phyloP scores from a whole-genome alignment of 2,329 filamentous ascomycete species.

The Metarhizium brunneum region DNA sequence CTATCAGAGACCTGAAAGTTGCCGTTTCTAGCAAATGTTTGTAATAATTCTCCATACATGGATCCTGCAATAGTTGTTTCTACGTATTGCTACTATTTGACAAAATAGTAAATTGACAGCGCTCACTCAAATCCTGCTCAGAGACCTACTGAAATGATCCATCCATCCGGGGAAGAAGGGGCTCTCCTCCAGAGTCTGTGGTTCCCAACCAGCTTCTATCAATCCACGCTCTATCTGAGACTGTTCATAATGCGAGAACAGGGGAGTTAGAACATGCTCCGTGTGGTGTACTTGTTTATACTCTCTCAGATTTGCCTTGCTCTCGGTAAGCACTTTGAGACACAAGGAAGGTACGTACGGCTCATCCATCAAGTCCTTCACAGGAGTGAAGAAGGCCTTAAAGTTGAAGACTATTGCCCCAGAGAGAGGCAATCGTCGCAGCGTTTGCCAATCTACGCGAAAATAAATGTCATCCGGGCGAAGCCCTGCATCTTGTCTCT shows the following conservation, averaged over 20 bases:
- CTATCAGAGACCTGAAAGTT: no score
- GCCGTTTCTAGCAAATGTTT: no score
- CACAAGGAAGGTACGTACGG: constrained; percentile 62
- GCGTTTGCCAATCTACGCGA: constrained; percentile 81
- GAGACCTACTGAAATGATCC: no score
- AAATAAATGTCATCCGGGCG: constrained; percentile 52
- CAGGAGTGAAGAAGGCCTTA: constrained; percentile 73
- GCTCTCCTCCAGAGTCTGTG: constrained; percentile 60
- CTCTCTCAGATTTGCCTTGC: constrained; percentile 58
- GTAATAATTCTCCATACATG: no score
- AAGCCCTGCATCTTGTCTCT: constrained; percentile 48
- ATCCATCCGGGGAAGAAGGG: constrained; percentile 65
- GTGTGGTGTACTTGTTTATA: constrained; percentile 80
- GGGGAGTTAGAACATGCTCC: constrained; percentile 61
- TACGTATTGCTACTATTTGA: neutral
- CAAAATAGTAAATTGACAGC: neutral
- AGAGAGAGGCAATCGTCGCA: constrained; percentile 68
- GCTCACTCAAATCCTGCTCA: no score
- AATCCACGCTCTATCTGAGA: constrained; percentile 58
- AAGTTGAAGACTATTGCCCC: constrained; percentile 78
- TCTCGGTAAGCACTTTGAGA: constrained; percentile 56
- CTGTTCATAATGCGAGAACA: constrained; percentile 50
- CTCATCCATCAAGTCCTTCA: constrained; percentile 61
- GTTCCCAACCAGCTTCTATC: constrained; percentile 54
- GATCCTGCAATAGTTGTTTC: no score